Base-by-base conservation (phyloP, 169 alveolate species). In the Besnoitia besnoiti region DNA sequence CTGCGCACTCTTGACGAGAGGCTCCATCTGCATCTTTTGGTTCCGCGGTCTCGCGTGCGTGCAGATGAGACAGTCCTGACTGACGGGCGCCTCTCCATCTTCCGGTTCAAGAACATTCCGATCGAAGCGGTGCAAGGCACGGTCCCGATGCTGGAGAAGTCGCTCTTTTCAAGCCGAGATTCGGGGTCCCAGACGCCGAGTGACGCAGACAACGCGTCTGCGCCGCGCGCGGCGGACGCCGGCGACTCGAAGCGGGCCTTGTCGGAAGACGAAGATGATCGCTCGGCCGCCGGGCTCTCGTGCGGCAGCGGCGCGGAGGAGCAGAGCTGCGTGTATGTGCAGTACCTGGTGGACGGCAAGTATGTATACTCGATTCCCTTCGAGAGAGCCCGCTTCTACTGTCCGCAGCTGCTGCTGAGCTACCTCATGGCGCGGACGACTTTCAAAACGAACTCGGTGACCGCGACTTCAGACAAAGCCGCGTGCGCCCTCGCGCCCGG, bases 351-450 rank as follows among this genome's bases (percentile, higher is more conserved):
- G 1, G 93, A 89, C 82, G 89, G 82, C 27, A 75, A 84, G 40
- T 84, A 76, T 82, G 84, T 85, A 33, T 89, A 89, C 89, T 46
- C 93, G 16, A 44, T 89, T 16, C 88, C 88, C 10, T 89, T 89
- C 82, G 84, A 77, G 5, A 50, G 82, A 27, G 89, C 89, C 0
- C 76, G 93, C 0, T 2, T 62, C 14, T 89, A 89, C 80, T 89
- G 93, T 61, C 84, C 89, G 33, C 93, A 89, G 89, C 88, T 84
- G 79, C 93, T 89, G 40, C 93, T 89, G 21, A 39, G 84, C 24
- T 89, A 89, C 47, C 85, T 89, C 55, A 89, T 89, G 59, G 47
- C 89, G 10, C 75, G 93, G 8, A 89, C 93, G 8, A 89, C 93
- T 30, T 89, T 89, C 89, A 89, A 85, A 37, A n/a, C n/a, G 24